Evolutionary conservation across 345 rosid genomes (phyloP).

Genomic region (Limnanthes douglasii): DNA sequence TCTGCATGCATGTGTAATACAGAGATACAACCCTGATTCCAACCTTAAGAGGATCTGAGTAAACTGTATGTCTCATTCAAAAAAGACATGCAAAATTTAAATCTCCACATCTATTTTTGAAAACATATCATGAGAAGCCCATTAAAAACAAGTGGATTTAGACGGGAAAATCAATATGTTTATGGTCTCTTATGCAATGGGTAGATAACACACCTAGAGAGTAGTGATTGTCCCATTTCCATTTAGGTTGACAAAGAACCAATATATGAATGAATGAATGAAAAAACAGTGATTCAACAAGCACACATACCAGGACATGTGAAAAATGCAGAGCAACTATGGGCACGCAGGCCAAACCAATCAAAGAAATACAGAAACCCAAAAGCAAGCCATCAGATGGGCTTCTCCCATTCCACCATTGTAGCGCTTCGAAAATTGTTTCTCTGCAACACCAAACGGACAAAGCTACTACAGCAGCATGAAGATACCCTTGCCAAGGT

Average conservation of each 20-base stretch:
- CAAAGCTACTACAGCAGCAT: conserved; percentile 64
- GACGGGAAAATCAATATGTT: not conserved
- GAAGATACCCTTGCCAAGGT: conserved; percentile 94
- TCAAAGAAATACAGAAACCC: conserved; percentile 74
- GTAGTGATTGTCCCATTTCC: not conserved
- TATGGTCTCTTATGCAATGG: not conserved
- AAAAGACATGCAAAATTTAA: not conserved
- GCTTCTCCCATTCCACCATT: conserved; percentile 91
- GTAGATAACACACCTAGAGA: not conserved
- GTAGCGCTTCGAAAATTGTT: conserved; percentile 90
- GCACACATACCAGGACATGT: conserved; percentile 63
- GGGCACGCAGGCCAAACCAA: conserved; percentile 84
- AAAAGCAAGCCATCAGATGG: conserved; percentile 93
- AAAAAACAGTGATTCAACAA: not conserved
- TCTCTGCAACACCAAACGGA: conserved; percentile 96
- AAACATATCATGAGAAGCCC: not conserved
- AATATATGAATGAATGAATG: too few species aligned
- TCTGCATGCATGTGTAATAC: too few species aligned
- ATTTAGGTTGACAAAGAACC: not conserved
- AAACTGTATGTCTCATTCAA: not conserved
- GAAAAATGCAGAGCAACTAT: conserved; percentile 89
- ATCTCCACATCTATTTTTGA: conserved; percentile 6
- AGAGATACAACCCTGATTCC: too few species aligned
- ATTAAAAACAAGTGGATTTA: not conserved
- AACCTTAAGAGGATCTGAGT: too few species aligned